Base-by-base conservation (phyloP, 1,139 yeast genomes). In the Sugiyamaella castrensis region DNA sequence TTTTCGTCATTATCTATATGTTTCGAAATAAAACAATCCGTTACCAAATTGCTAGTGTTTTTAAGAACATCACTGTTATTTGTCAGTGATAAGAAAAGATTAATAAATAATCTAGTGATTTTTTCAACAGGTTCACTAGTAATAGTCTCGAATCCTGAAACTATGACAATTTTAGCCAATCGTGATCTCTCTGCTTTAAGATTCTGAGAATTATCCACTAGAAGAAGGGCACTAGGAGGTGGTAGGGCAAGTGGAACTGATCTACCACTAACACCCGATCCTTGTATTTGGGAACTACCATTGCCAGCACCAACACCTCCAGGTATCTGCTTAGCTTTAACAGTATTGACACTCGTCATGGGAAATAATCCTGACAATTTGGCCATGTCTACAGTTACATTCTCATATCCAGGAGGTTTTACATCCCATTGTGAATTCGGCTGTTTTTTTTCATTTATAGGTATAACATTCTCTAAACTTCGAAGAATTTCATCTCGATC, bases 351-450 rank as follows among this genome's bases (percentile, higher is more conserved):
- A 29, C 35, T 27, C n/a, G 46, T 94, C 26, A 81, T 71, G 0
- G 92, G 88, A 59, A 87, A 89, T 3, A 86, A 67, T 0, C 96
- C 96, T 0, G 91, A 80, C 16, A 86, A 71, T 61, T 89, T 89
- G 4, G 95, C 95, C 56, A 86, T 74, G 56, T 82, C 88, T 0
- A 94, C 86, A 1, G 87, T 77, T 2, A 87, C 82, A 10, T 77
- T 75, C 60, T 87, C 95, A 64, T 85, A 87, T 0, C 91, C 95
- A 41, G 74, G 70, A 0, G 96, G 91, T 31, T 76, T 75, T 12
- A 78, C 71, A 43, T 89, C 95, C 96, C 96, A 89, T 19, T 4
- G 24, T 47, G 75, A 69, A 0, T 86, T 74, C 35, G 75, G 78
- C 36, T 81, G 71, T 43, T 59, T 58, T 11, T 79, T 59, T 45